Conservation (phyloP, 2,329 filamentous ascomycete genomes). For the Aureobasidium sp. region DNA sequence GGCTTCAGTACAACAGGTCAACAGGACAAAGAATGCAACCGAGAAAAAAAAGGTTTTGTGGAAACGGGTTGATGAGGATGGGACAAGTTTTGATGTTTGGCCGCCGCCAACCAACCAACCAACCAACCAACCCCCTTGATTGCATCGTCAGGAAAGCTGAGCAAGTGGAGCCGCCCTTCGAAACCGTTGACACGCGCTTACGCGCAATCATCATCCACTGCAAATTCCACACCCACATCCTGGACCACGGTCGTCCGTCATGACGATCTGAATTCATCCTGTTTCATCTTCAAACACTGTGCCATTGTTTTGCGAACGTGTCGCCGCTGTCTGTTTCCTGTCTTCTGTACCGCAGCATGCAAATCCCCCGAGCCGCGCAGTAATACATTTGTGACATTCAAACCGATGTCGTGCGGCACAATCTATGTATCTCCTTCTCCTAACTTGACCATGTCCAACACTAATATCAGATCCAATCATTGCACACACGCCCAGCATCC, state of each 20-base stretch:
- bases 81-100: constrained; percentile 15
- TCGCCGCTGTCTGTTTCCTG: neutral
- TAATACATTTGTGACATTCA: neutral
- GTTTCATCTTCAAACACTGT: constrained; percentile 12
- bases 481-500: neutral
- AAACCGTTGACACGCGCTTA: constrained; percentile 14
- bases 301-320: neutral
- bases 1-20: neutral
- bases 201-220: constrained; percentile 16
- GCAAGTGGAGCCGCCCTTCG: constrained; percentile 11
- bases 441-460: neutral
- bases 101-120: no score
- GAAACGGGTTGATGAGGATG: neutral
- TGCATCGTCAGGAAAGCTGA: constrained; percentile 8
- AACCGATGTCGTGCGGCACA: neutral
- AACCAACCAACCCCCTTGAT: constrained; percentile 9
- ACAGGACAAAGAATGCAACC: constrained; percentile 4
- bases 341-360: neutral
- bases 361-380: neutral
- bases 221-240: no score
- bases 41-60: neutral
- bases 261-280: constrained; percentile 9
- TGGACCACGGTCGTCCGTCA: neutral
- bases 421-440: constrained; percentile 8
- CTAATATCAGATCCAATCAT: constrained; percentile 3